These are phyloP conservation scores for Globisporangium cederbergense DNA, from an alignment of 352 stramenopile genomes.

Conservation along the genomic window DNA sequence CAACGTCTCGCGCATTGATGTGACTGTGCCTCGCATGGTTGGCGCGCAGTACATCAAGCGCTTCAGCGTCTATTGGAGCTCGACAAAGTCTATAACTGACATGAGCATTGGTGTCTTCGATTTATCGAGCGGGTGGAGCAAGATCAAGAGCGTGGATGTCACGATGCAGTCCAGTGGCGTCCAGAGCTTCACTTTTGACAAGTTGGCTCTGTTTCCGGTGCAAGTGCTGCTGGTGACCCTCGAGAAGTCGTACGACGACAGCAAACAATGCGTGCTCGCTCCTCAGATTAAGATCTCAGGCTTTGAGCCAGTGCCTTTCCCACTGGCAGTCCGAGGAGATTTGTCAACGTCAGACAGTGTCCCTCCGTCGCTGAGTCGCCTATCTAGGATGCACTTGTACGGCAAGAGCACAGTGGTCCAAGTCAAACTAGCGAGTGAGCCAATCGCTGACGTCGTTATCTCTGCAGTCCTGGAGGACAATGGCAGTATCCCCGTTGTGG, in stretches of 20 bases:
- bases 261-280: slow-evolving; percentile 33
- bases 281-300: slow-evolving; percentile 32
- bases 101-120: slow-evolving; percentile 20
- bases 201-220: slow-evolving; percentile 25
- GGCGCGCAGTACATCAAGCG: slow-evolving; percentile 42
- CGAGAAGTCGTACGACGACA: slow-evolving; percentile 56
- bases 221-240: slow-evolving; percentile 36
- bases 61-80: slow-evolving; percentile 48
- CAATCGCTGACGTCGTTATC: slow-evolving; percentile 41
- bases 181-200: slow-evolving; percentile 29
- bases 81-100: slow-evolving; percentile 17
- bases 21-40: slow-evolving; percentile 41
- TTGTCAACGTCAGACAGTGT: slow-evolving; percentile 30
- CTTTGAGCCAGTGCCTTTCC: slow-evolving; percentile 42
- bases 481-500: slow-evolving; percentile 25
- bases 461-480: slow-evolving; percentile 26
- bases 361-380: slow-evolving; percentile 26
- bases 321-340: slow-evolving; percentile 43
- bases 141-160: slow-evolving; percentile 31
- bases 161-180: slow-evolving; percentile 41
- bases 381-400: slow-evolving; percentile 59
- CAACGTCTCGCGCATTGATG: slow-evolving; percentile 37
- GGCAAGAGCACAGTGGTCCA: slow-evolving; percentile 27
- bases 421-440: slow-evolving; percentile 56
- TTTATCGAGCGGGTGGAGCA: slow-evolving; percentile 33